Evolutionary conservation across 345 rosid species (phyloP), one percentile per base, ranked within the genome.

Genomic region (Sisymbrium altissimum): DNA sequence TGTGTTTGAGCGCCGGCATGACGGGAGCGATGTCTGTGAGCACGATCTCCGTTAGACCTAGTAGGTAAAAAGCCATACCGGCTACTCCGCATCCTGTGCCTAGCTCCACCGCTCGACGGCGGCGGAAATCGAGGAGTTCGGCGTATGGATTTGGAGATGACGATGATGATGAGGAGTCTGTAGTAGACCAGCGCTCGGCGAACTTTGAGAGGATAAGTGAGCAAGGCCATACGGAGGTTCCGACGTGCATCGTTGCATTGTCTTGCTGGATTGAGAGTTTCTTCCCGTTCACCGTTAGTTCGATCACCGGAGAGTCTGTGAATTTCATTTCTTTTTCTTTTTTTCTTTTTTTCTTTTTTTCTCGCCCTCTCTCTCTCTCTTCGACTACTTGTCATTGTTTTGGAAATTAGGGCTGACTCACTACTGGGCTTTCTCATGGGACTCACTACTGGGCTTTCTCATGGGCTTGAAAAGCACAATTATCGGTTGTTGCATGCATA

Each of bases 181-280:
- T n/a, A n/a, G n/a, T n/a, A n/a, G n/a, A 77, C 98, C 98, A 93
- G 36, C 97, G 97, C 38, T 93, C 97, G 63, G 78, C 87, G 86
- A 93, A 93, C 76, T 93, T 93, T 66, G 96, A 81, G 76, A 93
- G 96, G 64, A 93, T 91, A 11, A 91, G 76, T 46, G 96, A 93
- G 68, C 97, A 86, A 52, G 97, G 89, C 98, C 98, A 93, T 5
- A 93, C 91, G 81, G 98, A 87, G 65, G 96, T 93, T 46, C 96
- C 98, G 29, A 93, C 98, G 82, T 93, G 96, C 83, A 89, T 81
- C 46, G 98, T 84, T 4, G 81, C 88, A 74, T 93, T 93, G 86
- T 93, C 96, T 66, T 93, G 96, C 15, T 83, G 93, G 82, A 93
- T 57, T 29, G 93, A 85, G 66, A 94, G 93, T 53, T 48, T 52